Percentiles rank a stretch among this genome's conserved stretches.
phyloP scores from a whole-genome alignment of 768 basidiomycete genomes.

The Russula ochroleuca region DNA sequence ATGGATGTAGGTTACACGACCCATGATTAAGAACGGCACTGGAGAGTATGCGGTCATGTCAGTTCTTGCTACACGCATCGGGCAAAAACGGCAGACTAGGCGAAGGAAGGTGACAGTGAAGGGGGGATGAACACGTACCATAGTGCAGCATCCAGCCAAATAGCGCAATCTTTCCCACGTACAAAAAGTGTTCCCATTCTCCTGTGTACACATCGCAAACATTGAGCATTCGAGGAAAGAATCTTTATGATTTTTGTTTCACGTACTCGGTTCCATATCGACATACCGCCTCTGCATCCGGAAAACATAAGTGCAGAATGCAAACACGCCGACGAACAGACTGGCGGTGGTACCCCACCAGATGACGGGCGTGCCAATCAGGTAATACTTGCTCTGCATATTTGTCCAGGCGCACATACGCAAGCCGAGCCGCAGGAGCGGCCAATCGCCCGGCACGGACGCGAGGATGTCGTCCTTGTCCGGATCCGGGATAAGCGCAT shows the following conservation, averaged over 20 bases:
- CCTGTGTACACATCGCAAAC: slow-evolving; percentile 38
- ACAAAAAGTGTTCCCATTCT: slow-evolving; percentile 93
- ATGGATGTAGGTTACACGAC: slow-evolving; percentile 92
- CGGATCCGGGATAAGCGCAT: slow-evolving; percentile 93
- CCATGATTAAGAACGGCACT: slow-evolving; percentile 99
- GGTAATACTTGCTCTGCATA: slow-evolving; percentile 82
- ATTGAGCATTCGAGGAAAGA: slow-evolving; percentile 11
- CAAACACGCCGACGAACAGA: slow-evolving; percentile 49
- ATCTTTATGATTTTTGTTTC: not conserved
- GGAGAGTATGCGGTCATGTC: slow-evolving; percentile 1
- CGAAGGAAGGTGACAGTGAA: not conserved
- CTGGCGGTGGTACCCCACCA: slow-evolving; percentile 83
- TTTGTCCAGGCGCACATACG: slow-evolving; percentile 99
- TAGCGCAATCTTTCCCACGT: slow-evolving; percentile 87
- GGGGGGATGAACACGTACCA: slow-evolving; percentile 44
- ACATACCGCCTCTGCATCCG: slow-evolving; percentile 83
- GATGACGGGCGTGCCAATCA: slow-evolving; percentile 86
- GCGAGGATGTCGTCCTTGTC: slow-evolving; percentile 99
- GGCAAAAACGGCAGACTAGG: not conserved
- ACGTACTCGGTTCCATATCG: slow-evolving; percentile 85
- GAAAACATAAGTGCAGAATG: slow-evolving; percentile 66
- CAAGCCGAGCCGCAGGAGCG: slow-evolving; percentile 80
- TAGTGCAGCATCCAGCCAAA: slow-evolving; percentile 92
- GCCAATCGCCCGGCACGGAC: slow-evolving; percentile 91
- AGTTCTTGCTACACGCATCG: not conserved